Evolutionary conservation across 352 stramenopile genomes (phyloP), one percentile per base, ranked within the genome.

Genomic region (Pythium vanterpoolii): DNA sequence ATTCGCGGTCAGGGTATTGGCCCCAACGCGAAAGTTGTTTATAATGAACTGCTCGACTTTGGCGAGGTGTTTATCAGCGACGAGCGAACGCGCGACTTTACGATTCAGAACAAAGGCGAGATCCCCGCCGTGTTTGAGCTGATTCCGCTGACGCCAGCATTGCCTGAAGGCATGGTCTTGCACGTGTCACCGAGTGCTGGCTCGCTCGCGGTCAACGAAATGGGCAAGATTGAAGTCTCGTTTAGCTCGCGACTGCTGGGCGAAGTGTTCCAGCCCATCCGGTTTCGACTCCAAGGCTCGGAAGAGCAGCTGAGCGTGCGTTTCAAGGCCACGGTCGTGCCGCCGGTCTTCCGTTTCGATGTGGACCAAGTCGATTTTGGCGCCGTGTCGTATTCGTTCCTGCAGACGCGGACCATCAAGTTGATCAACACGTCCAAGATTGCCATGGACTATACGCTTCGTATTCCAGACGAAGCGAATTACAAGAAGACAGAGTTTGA

Each of bases 391-490:
- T 98, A 95, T 62, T 96, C 87, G 27, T 98, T 98, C 42, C 64
- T 74, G 3, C 85, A 97, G 51, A 77, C 64, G 16, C 77, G 74
- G 11, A 74, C 62, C 4, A 50, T 97, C 30, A 89, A 82, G 42
- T 79, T 98, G 10, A 73, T 91, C 45, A 98, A 98, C 66, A 96
- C 95, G 9, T 97, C 89, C 11, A 95, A 96, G 24, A 98, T 98
- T 39, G 72, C 87, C 10, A 96, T 98, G 75, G 77, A 83, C 19
- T 98, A 94, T 64, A 76, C 69, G 9, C 76, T 98, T 13, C 75
- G 79, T 10, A 91, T 98, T 31, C 92, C 94, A 1, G 89, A 98
- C 61, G 95, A 98, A 57, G 87, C 86, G 2, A 83, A 78, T 44
- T 96, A 93, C 69, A 90, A 86, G 42, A 82, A 96, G 54, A 89